Base-by-base conservation (phyloP, 2,329 filamentous ascomycete genomes). In the Botryotinia narcissicola region DNA sequence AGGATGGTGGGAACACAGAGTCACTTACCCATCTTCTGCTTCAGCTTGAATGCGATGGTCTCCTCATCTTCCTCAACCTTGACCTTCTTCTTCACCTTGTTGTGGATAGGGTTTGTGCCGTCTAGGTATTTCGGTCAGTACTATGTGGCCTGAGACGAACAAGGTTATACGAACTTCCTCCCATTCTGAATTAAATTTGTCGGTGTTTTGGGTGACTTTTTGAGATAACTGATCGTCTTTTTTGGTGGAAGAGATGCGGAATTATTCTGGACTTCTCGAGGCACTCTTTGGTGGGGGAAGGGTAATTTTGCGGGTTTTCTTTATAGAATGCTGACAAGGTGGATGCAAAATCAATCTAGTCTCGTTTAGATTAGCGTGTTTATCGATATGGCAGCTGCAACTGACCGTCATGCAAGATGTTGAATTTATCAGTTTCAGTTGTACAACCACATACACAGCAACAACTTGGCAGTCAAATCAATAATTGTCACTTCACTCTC, bases 21-120 rank as follows among this genome's bases (percentile, higher is more conserved):
- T 29, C 37, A 84, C 91, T 78, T 86, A 97, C 95, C 93, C 74
- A 93, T 93, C 79, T 87, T 90, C 86, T 94, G 92, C 90, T 94
- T 97, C 83, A 92, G 90, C 81, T 90, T 91, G 87, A 88, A 94
- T 9, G 93, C 94, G 35, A 82, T 91, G 84, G 77, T 97, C 94
- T 62, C 97, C 94, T 97, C 94, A 82, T 97, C 95, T 74, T 95
- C 83, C 2, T 97, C 94, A 84, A 91, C 92, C 81, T 87, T 86
- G 60, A 76, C 76, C 71, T 88, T 87, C 88, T 95, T 97, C 91
- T 97, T 98, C 75, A 93, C 87, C 78, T 92, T 89, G 91, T 97
- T 98, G 70, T 72, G 70, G 37, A 67, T 57, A 3, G 70, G 70
- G 35, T 35, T 72, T 44, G 70, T 72, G 46, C 70, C 70, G 61